Conservation (phyloP, 257 asterid species). For the Henckelia pumila region DNA sequence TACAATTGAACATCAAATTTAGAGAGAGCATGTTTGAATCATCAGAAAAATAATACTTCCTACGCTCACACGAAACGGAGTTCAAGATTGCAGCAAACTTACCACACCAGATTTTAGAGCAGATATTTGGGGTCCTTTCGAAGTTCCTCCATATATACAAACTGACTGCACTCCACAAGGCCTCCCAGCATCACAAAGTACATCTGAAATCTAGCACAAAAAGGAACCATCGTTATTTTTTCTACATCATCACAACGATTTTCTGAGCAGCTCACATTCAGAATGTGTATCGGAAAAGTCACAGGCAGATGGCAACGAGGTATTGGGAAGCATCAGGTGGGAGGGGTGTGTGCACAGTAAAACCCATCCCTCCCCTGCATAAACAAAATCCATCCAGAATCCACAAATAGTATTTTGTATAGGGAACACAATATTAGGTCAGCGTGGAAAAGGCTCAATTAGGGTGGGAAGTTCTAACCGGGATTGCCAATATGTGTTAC, state of each 20-base stretch:
- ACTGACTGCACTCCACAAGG: conserved; percentile 72
- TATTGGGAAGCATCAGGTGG: not conserved
- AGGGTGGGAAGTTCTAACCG: not conserved
- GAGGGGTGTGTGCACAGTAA: not conserved
- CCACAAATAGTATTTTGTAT: not conserved
- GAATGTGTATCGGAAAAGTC: not conserved
- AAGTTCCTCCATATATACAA: conserved; percentile 88
- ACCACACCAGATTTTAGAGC: conserved; percentile 91
- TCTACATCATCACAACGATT: conserved; percentile 8
- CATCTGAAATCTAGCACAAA: conserved; percentile 74
- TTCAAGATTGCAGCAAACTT: conserved; percentile 31
- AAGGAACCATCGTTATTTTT: conserved; percentile 21
- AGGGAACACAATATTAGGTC: not conserved
- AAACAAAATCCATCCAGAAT: not conserved
- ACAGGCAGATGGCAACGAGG: not conserved
- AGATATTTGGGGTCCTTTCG: conserved; percentile 89
- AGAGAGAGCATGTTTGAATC: not conserved
- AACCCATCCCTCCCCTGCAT: not conserved
- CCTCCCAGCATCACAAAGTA: conserved; percentile 86
- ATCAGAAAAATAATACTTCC: conserved; percentile 6
- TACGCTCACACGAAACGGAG: conserved; percentile 3
- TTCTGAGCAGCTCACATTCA: not conserved
- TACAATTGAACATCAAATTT: not conserved
- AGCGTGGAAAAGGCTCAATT: not conserved
- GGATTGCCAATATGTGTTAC: not conserved